Evolutionary conservation across 306 rosid species (phyloP).

Genomic region (Oemleria cerasiformis): DNA sequence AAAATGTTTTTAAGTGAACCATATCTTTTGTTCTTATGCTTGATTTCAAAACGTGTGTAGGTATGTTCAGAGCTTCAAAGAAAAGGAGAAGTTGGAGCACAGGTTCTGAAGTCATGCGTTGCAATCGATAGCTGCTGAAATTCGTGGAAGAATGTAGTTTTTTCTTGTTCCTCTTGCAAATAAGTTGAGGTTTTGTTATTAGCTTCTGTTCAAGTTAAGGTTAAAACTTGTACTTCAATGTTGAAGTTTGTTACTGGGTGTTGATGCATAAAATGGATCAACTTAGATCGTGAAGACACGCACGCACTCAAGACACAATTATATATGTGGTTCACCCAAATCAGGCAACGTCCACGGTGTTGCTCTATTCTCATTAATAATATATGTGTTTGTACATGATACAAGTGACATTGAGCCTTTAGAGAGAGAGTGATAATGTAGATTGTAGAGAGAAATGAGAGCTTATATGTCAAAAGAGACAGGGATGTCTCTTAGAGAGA

Average conservation of each 20-base stretch:
- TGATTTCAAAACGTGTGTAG: conserved; percentile 30
- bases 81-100: conserved; percentile 64
- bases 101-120: conserved; percentile 41
- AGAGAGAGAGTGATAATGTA: no score
- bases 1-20: neutral
- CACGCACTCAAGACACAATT: no score
- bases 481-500: no score
- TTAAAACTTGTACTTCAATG: conserved; percentile 14
- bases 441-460: no score
- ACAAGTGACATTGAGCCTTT: no score
- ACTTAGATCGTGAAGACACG: no score
- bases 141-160: neutral
- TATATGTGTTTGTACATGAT: no score
- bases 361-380: no score
- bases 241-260: neutral
- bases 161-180: conserved; percentile 12
- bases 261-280: no score
- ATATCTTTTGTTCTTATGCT: neutral
- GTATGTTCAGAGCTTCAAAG: conserved; percentile 53
- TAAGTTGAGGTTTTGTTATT: conserved; percentile 12
- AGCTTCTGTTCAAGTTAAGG: neutral
- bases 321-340: no score
- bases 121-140: neutral
- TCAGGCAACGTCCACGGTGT: no score
- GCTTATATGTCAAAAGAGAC: no score